Evolutionary conservation across 2,329 filamentous ascomycete genomes (phyloP).

Genomic region (Scedosporium apiospermum): DNA sequence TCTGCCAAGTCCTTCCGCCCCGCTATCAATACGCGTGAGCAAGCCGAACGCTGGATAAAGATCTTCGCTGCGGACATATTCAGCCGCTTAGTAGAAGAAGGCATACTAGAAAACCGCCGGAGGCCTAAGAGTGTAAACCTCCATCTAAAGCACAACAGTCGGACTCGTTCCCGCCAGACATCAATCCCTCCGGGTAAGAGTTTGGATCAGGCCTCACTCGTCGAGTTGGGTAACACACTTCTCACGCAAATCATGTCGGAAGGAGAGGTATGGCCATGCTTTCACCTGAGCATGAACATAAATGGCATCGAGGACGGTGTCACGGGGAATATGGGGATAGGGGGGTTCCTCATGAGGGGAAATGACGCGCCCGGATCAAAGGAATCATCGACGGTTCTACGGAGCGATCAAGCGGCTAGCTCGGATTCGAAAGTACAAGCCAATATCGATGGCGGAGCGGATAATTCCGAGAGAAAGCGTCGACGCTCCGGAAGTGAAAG

Average conservation of each 20-base stretch:
- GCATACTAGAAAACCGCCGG: constrained; percentile 76
- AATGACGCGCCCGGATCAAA: neutral
- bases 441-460: neutral
- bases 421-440: neutral
- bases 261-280: constrained; percentile 70
- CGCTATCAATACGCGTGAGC: constrained; percentile 65
- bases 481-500: constrained; percentile 36
- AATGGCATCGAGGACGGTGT: constrained; percentile 88
- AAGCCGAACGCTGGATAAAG: constrained; percentile 74
- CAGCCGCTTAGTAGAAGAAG: constrained; percentile 81
- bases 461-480: constrained; percentile 23
- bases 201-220: constrained; percentile 51
- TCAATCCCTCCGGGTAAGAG: constrained; percentile 68
- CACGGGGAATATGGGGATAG: constrained; percentile 76
- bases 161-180: constrained; percentile 64
- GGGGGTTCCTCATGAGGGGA: constrained; percentile 69
- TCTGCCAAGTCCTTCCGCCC: constrained; percentile 93
- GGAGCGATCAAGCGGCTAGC: neutral
- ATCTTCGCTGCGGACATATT: constrained; percentile 93
- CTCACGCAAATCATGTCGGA: constrained; percentile 70
- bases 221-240: constrained; percentile 57
- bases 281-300: constrained; percentile 81
- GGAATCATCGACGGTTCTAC: neutral
- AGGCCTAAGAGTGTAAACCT: constrained; percentile 79
- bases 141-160: constrained; percentile 66